Conservation (phyloP, 2,329 filamentous ascomycete genomes). For the Harringtonia lauricola region DNA sequence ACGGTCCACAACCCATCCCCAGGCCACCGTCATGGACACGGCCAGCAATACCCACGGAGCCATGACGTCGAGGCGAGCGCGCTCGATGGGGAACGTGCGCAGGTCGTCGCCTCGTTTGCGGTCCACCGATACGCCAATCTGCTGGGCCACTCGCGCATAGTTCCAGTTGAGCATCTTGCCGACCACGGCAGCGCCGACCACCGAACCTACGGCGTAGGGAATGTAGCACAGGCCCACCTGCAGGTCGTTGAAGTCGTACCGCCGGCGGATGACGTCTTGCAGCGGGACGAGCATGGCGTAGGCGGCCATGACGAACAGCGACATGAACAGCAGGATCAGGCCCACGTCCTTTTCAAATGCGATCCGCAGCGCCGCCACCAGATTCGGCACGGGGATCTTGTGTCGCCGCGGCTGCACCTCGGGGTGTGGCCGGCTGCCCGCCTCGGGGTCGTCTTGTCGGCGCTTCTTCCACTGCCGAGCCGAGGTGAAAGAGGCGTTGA, state of each 20-base stretch:
- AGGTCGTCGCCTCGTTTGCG: conserved; percentile 29
- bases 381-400: conserved; percentile 18
- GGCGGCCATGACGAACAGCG: conserved; percentile 23
- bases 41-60: conserved; percentile 30
- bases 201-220: conserved; percentile 25
- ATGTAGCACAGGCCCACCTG: conserved; percentile 32
- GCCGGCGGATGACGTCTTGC: conserved; percentile 20
- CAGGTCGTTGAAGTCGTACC: conserved; percentile 22
- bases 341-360: conserved; percentile 24
- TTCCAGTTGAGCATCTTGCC: conserved; percentile 50
- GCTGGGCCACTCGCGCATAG: conserved; percentile 41
- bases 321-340: conserved; percentile 21
- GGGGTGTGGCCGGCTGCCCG: not conserved
- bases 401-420: conserved; percentile 4
- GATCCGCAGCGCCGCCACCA: conserved; percentile 20
- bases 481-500: conserved; percentile 14
- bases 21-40: conserved; percentile 27
- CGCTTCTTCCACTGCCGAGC: not conserved
- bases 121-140: conserved; percentile 34
- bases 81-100: conserved; percentile 24
- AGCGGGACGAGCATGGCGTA: conserved; percentile 21
- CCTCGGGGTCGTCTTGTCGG: conserved; percentile 6
- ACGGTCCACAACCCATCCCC: conserved; percentile 32
- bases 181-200: conserved; percentile 21
- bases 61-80: conserved; percentile 22